Conservation (phyloP, 371 early-diverging fungal species). For the Fennellomyces sp. region DNA sequence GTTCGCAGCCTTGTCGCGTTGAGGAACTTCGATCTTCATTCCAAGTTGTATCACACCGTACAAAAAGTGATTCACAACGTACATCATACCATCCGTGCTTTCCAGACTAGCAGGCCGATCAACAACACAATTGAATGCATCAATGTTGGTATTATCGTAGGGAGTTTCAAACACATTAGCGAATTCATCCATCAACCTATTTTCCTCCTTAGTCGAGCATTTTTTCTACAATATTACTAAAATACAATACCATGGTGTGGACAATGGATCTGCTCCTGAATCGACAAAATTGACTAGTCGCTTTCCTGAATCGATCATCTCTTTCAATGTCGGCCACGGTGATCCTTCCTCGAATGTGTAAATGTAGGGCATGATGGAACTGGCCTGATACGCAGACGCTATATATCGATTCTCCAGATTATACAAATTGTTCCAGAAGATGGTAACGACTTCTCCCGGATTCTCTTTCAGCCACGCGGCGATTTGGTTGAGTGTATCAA, state of each 20-base stretch:
- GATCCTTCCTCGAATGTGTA: slow-evolving; percentile 31
- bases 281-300: slow-evolving; percentile 72
- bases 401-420: slow-evolving; percentile 45
- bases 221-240: background rate
- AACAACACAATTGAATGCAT: slow-evolving; percentile 47
- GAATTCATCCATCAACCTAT: slow-evolving; percentile 57
- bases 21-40: slow-evolving; percentile 31
- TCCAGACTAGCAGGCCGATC: slow-evolving; percentile 46
- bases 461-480: slow-evolving; percentile 59
- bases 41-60: slow-evolving; percentile 38
- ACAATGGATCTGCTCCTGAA: slow-evolving; percentile 40
- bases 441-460: slow-evolving; percentile 69
- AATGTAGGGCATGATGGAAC: slow-evolving; percentile 54
- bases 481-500: slow-evolving; percentile 49
- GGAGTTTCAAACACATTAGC: slow-evolving; percentile 59
- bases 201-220: background rate
- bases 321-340: slow-evolving; percentile 70
- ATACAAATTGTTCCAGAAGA: slow-evolving; percentile 72
- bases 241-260: slow-evolving; percentile 61
- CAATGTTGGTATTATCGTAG: slow-evolving; percentile 31
- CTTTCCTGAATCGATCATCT: slow-evolving; percentile 63
- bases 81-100: slow-evolving; percentile 36
- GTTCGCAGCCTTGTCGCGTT: slow-evolving; percentile 29
- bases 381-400: slow-evolving; percentile 46
- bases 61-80: slow-evolving; percentile 62